phyloP scores from a whole-genome alignment of 169 alveolate genomes.

The Cryptosporidium viatorum region DNA sequence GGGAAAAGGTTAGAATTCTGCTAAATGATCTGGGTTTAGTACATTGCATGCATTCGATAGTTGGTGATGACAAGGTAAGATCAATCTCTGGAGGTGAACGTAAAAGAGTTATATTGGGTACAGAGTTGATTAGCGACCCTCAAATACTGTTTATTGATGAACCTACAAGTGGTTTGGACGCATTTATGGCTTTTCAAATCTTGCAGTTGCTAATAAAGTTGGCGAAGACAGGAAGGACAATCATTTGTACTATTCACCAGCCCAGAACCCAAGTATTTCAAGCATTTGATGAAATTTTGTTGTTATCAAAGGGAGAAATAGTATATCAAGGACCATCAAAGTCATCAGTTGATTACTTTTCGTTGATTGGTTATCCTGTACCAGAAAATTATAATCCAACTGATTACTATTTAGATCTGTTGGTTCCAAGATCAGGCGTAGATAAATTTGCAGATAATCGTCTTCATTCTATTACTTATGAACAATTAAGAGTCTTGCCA shows the following conservation, averaged over 20 bases:
- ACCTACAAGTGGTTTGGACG: slow-evolving; percentile 91
- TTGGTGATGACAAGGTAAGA: slow-evolving; percentile 84
- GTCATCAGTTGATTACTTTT: slow-evolving; percentile 35
- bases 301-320: slow-evolving; percentile 82
- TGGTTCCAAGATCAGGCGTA: slow-evolving; percentile 49
- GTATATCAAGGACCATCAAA: slow-evolving; percentile 81
- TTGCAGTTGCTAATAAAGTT: slow-evolving; percentile 81
- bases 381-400: slow-evolving; percentile 79
- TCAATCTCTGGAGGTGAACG: slow-evolving; percentile 94
- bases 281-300: slow-evolving; percentile 82
- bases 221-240: slow-evolving; percentile 84
- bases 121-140: slow-evolving; percentile 91
- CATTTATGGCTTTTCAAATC: slow-evolving; percentile 84
- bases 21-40: slow-evolving; percentile 76
- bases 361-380: slow-evolving; percentile 71
- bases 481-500: slow-evolving; percentile 40
- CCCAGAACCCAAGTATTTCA: slow-evolving; percentile 83
- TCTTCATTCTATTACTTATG: slow-evolving; percentile 46
- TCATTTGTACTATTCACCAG: slow-evolving; percentile 85
- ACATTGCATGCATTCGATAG: slow-evolving; percentile 79
- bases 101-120: slow-evolving; percentile 90
- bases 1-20: slow-evolving; percentile 73
- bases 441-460: slow-evolving; percentile 39
- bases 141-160: slow-evolving; percentile 89
- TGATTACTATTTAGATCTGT: slow-evolving; percentile 69